Evolutionary conservation across 371 early-diverging fungal genomes (phyloP), one percentile per base, ranked within the genome.

Genomic region (Lichtheimia ornata): DNA sequence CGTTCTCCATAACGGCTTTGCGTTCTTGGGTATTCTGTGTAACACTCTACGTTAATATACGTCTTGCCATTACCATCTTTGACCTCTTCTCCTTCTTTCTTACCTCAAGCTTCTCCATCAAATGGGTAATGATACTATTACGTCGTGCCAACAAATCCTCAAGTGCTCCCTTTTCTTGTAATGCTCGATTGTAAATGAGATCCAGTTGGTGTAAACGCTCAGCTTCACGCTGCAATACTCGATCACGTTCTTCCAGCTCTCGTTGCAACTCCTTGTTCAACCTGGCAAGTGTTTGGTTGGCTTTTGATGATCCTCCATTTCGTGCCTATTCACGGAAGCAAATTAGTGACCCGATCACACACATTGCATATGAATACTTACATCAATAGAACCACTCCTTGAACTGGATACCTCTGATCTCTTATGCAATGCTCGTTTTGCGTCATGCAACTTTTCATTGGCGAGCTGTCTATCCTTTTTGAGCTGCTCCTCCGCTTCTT

Each of bases 1-100:
- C 72, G 55, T 70, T 74, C 49, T 71, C 76, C 66, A 74, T 65
- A 14, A 70, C 66, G 49, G 73, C 63, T 41, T 71, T 71, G 18
- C 72, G 64, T 47, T 73, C 76, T 43, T 70, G 72, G 35, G 69
- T 64, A 9, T 65, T 65, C 73, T 74, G 28, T 28, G 44, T 53
- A 12, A 28, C 53, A 4, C 15, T 13, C 14, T 49, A 6, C 43
- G 56, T 41, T 35, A 47, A 66, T 28, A 47, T 30, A 30, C 22
- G 25, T 41, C 44, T n/a, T 60, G n/a, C 44, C 22, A 22, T 27
- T 49, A 18, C 24, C 45, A 18, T 71, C 63, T 35, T 35, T 35
- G 35, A 76, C 76, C 66, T 71, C 35, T 35, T 2, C 35, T 35
- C 35, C 35, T 7, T 35, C 9, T 35, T 11, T 35, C 11, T 35